Base-by-base conservation (phyloP, 2,329 filamentous ascomycete species). In the Pyrenophora tritici-repentis region DNA sequence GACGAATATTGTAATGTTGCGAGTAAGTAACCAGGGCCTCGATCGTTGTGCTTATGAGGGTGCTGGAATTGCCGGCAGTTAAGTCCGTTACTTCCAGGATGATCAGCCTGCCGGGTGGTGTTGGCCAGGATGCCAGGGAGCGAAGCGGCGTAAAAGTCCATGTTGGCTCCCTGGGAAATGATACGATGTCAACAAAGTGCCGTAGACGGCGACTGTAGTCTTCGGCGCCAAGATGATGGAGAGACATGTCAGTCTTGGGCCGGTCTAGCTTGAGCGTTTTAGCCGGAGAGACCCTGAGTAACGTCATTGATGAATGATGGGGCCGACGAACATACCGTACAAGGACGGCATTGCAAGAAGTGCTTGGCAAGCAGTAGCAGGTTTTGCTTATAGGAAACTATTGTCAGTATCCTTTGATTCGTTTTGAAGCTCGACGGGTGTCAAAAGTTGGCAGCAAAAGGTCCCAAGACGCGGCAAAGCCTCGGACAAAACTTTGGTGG, bases 81-180 rank as follows among this genome's bases (percentile, higher is more conserved):
- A 18, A 17, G 37, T 42, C 36, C 48, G 26, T 39, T 39, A 38
- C 20, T 35, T 43, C 41, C 40, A 40, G 60, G 55, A 63, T 62
- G 56, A 64, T 63, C 53, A 56, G 55, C 53, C 41, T 39, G 17
- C 37, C 17, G 14, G 34, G 43, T 42, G 38, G 40, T 53, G 44
- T 50, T 44, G 50, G 58, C 48, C 50, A 61, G 53, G 33, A 61
- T 59, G 57, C 58, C 55, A 62, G 45, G 42, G 43, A 45, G 47
- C 44, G 41, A 47, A 33, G 47, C 53, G 39, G 20, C 47, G 22
- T 9, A 24, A 4, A 24, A 24, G 22, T 24, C 22, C 22, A 24
- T 24, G 22, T 24, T 24, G 6, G 6, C 22, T 24, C 22, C 2
- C 8, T 24, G 22, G 22, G 22, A 24, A 24, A 24, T 24, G 22